These are phyloP conservation scores for Ogataea methanolica DNA, from an alignment of 805 yeast genomes.

Conservation along the genomic window DNA sequence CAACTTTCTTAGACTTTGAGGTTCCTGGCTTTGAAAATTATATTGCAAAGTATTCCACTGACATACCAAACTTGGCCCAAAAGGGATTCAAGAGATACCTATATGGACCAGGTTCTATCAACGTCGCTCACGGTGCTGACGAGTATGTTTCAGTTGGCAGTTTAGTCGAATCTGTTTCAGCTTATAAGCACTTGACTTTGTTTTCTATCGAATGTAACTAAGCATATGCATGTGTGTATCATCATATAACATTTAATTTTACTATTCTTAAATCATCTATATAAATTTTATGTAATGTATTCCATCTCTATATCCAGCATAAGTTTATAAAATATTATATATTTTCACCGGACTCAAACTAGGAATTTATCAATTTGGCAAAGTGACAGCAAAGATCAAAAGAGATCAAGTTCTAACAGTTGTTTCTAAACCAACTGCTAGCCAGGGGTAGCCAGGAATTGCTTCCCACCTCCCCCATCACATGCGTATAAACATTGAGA, in stretches of 20 bases:
- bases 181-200: slow-evolving; percentile 42
- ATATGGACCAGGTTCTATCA: slow-evolving; percentile 65
- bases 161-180: slow-evolving; percentile 46
- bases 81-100: slow-evolving; percentile 42
- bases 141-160: slow-evolving; percentile 48
- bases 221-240: neutral
- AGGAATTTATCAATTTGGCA: slow-evolving; percentile 20
- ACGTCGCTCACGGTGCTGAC: slow-evolving; percentile 54
- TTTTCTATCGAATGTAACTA: slow-evolving; percentile 7
- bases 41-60: slow-evolving; percentile 33
- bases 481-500: neutral
- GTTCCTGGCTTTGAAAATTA: slow-evolving; percentile 60
- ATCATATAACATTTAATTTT: neutral
- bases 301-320: slow-evolving; percentile 29
- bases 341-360: slow-evolving; percentile 28
- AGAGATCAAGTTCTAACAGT: neutral
- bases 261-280: neutral
- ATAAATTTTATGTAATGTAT: slow-evolving; percentile 9
- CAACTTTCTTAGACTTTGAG: slow-evolving; percentile 48
- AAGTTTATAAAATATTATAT: slow-evolving; percentile 11
- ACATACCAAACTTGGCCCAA: slow-evolving; percentile 39
- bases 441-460: neutral
- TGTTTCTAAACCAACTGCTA: neutral
- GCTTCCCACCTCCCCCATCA: slow-evolving; percentile 1
- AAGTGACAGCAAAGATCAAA: slow-evolving; percentile 9